Percentiles rank a stretch among this genome's conserved stretches.
These are phyloP conservation scores for Diaporthe vexans DNA, from an alignment of 2,329 filamentous ascomycete genomes.

Conservation along the genomic window DNA sequence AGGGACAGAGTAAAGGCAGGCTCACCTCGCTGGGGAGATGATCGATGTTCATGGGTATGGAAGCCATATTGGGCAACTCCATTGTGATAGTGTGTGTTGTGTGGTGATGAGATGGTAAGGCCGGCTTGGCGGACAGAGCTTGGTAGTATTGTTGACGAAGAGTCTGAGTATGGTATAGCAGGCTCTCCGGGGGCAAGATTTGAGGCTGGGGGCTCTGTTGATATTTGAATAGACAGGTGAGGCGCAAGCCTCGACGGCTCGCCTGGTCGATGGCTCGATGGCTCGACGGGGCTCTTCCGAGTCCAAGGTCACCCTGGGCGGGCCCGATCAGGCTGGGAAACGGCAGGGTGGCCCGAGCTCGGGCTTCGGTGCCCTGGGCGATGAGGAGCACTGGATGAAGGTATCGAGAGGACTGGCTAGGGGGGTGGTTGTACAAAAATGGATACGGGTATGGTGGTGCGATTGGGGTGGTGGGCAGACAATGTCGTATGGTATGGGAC, in stretches of 20 bases:
- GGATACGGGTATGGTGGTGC: slow-evolving; percentile 39
- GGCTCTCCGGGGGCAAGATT: slow-evolving; percentile 41
- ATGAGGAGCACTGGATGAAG: slow-evolving; percentile 9
- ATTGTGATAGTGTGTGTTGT: slow-evolving; percentile 2
- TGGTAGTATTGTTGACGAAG: slow-evolving; percentile 33
- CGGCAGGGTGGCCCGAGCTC: slow-evolving; percentile 31
- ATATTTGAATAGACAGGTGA: slow-evolving; percentile 26
- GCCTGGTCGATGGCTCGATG: not conserved
- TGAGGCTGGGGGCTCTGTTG: slow-evolving; percentile 11
- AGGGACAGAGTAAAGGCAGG: not conserved
- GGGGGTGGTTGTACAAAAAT: slow-evolving; percentile 23
- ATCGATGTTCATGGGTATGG: slow-evolving; percentile 35
- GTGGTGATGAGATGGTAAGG: slow-evolving; percentile 27
- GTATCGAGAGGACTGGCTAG: slow-evolving; percentile 27
- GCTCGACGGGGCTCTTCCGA: slow-evolving; percentile 5
- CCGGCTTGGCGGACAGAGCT: slow-evolving; percentile 21
- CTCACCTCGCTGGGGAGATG: slow-evolving; percentile 42
- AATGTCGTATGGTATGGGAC: slow-evolving; percentile 36
- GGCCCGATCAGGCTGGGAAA: slow-evolving; percentile 19
- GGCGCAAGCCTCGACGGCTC: slow-evolving; percentile 6
- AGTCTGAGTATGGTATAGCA: slow-evolving; percentile 27
- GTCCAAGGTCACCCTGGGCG: slow-evolving; percentile 15
- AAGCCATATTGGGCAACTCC: slow-evolving; percentile 39
- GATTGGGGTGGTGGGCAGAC: slow-evolving; percentile 40
- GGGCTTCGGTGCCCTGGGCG: slow-evolving; percentile 23